These are phyloP conservation scores for Vaccinium myrtillus DNA, from an alignment of 148 eudicot genomes.

Conservation along the genomic window DNA sequence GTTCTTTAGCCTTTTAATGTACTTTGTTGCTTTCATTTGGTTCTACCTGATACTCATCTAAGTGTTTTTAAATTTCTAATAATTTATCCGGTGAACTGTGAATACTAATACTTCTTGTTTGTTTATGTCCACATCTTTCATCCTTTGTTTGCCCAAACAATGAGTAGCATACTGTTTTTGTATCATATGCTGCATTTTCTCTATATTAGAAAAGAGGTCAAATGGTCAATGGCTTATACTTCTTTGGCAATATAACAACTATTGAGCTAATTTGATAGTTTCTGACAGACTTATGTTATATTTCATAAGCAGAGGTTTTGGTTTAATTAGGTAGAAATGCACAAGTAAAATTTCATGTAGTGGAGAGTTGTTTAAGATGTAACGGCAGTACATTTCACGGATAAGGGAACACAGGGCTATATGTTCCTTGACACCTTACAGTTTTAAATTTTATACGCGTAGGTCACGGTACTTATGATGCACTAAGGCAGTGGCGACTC, in stretches of 20 bases:
- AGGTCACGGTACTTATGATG: background rate
- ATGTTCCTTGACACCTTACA: background rate
- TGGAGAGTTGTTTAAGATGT: background rate
- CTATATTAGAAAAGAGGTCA: background rate
- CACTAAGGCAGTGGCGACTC: too few relatives aligned
- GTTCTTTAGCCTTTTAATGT: constrained; percentile 1
- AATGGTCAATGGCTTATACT: background rate
- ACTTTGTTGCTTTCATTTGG: background rate
- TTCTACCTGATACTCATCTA: background rate
- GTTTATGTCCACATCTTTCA: background rate
- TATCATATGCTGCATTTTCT: constrained; percentile 6
- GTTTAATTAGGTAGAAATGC: background rate
- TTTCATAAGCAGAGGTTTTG: background rate
- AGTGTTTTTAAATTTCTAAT: background rate
- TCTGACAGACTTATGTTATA: background rate
- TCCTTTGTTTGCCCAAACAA: background rate
- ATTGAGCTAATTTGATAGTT: background rate
- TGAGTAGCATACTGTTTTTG: background rate
- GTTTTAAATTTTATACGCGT: background rate
- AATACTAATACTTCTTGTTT: background rate
- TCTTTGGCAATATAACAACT: background rate
- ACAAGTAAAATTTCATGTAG: background rate
- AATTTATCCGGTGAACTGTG: background rate
- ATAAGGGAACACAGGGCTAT: background rate
- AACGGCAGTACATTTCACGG: background rate